phyloP scores from a whole-genome alignment of 2,329 filamentous ascomycete genomes.

The Pleoardoris graminearum region DNA sequence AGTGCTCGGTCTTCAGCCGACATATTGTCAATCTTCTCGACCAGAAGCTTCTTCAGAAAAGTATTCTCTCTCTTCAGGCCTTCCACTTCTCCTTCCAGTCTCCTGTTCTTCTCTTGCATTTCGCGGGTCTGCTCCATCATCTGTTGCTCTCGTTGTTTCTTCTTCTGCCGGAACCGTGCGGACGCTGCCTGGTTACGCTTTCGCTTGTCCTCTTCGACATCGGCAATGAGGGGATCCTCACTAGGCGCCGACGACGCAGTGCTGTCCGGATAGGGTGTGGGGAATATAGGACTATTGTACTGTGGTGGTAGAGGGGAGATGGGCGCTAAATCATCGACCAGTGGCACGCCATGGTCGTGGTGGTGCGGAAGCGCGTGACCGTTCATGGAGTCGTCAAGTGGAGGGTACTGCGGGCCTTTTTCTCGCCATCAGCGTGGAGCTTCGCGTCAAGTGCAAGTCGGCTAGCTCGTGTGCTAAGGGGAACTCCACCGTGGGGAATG shows the following conservation, averaged over 20 bases:
- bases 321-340: conserved; percentile 36
- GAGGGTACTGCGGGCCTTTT: conserved; percentile 34
- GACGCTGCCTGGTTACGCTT: conserved; percentile 86
- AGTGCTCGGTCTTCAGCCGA: conserved; percentile 37
- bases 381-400: conserved; percentile 31
- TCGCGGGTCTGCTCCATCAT: conserved; percentile 63
- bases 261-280: conserved; percentile 28
- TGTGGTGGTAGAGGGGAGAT: conserved; percentile 36
- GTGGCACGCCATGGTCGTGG: conserved; percentile 28
- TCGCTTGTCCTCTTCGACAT: conserved; percentile 85
- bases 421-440: conserved; percentile 28
- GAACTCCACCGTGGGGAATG: conserved; percentile 12
- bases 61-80: conserved; percentile 48
- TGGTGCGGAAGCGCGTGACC: conserved; percentile 26
- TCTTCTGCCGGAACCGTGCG: conserved; percentile 89
- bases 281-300: conserved; percentile 16
- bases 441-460: conserved; percentile 13
- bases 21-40: conserved; percentile 47
- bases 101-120: conserved; percentile 75
- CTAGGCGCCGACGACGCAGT: conserved; percentile 28
- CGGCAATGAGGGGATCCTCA: conserved; percentile 33
- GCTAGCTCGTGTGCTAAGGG: conserved; percentile 7
- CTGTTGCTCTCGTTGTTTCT: conserved; percentile 91
- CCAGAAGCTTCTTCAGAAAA: conserved; percentile 42
- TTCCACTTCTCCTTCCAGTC: conserved; percentile 61